Conservation (phyloP, 2,329 filamentous ascomycete genomes). For the Pestalotiopsis sp. region DNA sequence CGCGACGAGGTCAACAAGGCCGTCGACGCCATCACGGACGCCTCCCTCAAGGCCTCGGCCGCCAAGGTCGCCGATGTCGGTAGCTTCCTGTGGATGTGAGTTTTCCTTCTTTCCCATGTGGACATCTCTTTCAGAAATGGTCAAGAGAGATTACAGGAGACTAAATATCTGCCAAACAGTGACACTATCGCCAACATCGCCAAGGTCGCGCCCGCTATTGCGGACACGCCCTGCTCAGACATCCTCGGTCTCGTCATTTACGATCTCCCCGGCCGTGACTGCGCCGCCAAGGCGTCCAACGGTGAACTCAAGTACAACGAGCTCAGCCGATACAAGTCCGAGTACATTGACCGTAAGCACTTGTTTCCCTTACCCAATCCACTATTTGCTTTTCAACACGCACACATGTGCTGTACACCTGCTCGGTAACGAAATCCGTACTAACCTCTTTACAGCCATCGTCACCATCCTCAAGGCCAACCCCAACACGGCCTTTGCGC, state of each 20-base stretch:
- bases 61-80: slow-evolving; percentile 56
- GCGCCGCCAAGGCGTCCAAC: slow-evolving; percentile 61
- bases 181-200: slow-evolving; percentile 56
- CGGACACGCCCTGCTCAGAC: slow-evolving; percentile 44
- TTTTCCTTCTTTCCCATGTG: slow-evolving; percentile 4
- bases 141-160: slow-evolving; percentile 31
- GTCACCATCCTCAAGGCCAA: slow-evolving; percentile 46
- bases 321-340: slow-evolving; percentile 53
- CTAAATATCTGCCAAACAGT: slow-evolving; percentile 1
- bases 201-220: slow-evolving; percentile 50
- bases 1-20: slow-evolving; percentile 31
- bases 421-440: background rate
- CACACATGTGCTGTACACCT: no score
- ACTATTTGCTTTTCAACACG: background rate
- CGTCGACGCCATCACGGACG: slow-evolving; percentile 28
- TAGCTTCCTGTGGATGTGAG: slow-evolving; percentile 57
- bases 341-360: slow-evolving; percentile 50
- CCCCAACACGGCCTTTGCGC: slow-evolving; percentile 47
- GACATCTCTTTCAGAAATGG: background rate
- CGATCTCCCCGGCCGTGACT: slow-evolving; percentile 62
- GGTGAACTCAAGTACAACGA: slow-evolving; percentile 58
- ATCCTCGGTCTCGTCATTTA: slow-evolving; percentile 56
- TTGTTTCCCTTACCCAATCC: background rate
- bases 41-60: slow-evolving; percentile 58
- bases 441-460: slow-evolving; percentile 32